phyloP scores from a whole-genome alignment of 2,329 filamentous ascomycete genomes.

The Aspergillus latus region DNA sequence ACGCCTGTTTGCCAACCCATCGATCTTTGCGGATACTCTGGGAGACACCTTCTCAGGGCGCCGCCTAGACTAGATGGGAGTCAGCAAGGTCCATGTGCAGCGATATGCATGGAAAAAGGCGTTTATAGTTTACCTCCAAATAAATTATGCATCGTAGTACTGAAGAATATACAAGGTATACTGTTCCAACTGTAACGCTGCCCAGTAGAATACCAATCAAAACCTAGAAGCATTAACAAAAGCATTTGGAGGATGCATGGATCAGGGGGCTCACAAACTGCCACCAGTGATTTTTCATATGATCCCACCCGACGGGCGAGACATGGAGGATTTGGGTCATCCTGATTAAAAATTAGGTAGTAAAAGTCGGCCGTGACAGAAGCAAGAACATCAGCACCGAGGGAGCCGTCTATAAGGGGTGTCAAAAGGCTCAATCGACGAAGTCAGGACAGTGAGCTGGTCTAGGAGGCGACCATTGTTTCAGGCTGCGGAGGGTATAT shows the following conservation, averaged over 20 bases:
- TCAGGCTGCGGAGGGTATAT: not conserved
- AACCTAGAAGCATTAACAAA: conserved; percentile 29
- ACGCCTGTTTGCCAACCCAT: conserved; percentile 23
- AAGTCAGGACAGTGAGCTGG: not conserved
- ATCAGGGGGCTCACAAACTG: conserved; percentile 37
- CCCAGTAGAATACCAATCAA: conserved; percentile 36
- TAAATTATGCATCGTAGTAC: conserved; percentile 23
- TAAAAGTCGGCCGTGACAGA: conserved; percentile 4
- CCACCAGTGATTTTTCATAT: conserved; percentile 44
- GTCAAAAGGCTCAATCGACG: not conserved
- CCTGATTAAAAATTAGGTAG: conserved; percentile 20
- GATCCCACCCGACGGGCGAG: conserved; percentile 34
- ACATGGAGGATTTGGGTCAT: conserved; percentile 34
- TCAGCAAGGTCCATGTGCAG: not conserved
- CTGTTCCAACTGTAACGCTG: conserved; percentile 28
- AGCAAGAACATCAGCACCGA: conserved; percentile 9
- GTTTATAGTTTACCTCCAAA: conserved; percentile 28
- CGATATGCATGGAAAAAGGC: too few relatives aligned
- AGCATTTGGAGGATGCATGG: not conserved
- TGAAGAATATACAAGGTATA: conserved; percentile 32
- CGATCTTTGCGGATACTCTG: conserved; percentile 25
- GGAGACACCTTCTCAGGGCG: conserved; percentile 26
- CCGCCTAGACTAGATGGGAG: conserved; percentile 24
- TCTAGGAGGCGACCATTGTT: conserved; percentile 10
- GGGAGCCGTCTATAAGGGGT: not conserved